Conservation (phyloP, 805 yeast species). For the Saccharomycopsis sp. region DNA sequence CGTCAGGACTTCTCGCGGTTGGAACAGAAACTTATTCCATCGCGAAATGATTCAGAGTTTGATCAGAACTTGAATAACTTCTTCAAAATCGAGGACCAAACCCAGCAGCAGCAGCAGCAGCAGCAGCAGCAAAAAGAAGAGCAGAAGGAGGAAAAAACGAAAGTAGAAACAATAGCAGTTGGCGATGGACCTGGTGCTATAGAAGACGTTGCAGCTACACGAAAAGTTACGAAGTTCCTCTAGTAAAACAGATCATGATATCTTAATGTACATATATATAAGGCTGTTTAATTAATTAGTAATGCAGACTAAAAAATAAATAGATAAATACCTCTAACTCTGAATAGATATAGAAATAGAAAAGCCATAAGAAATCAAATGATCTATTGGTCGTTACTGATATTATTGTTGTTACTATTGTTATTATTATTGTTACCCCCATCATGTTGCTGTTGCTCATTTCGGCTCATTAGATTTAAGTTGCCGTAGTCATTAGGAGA, state of each 20-base stretch:
- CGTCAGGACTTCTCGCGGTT: conserved; percentile 14
- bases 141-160: conserved; percentile 19
- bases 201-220: conserved; percentile 33
- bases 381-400: background rate
- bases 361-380: no score
- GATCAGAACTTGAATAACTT: background rate
- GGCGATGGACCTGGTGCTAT: conserved; percentile 37
- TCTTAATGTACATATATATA: background rate
- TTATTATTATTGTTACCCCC: background rate
- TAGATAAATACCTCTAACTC: no score
- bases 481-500: background rate
- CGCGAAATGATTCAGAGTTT: background rate
- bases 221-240: conserved; percentile 32
- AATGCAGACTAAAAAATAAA: no score
- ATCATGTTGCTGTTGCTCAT: background rate
- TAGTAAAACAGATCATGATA: conserved; percentile 19
- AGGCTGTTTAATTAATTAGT: background rate
- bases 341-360: background rate
- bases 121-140: conserved; percentile 22
- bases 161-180: conserved; percentile 25
- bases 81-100: background rate
- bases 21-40: conserved; percentile 7
- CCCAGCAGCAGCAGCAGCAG: conserved; percentile 14
- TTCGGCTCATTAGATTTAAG: background rate
- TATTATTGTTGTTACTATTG: background rate